Evolutionary conservation across 2,329 filamentous ascomycete genomes (phyloP).

Genomic region (Claviceps humidiphila): DNA sequence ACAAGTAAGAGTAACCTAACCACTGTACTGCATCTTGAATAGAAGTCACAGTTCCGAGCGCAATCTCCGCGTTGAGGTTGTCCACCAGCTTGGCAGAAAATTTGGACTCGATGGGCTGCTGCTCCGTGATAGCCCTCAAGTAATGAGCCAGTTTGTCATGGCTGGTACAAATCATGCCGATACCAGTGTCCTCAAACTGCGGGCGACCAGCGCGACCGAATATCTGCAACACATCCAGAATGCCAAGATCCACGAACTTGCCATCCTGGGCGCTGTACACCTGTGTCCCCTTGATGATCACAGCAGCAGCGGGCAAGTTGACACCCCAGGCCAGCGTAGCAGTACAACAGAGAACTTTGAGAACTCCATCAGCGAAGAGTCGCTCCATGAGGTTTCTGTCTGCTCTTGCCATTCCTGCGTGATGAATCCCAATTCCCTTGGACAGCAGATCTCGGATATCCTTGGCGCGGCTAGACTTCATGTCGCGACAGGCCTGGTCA

Average conservation of each 20-base stretch:
- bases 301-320: constrained; percentile 89
- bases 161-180: constrained; percentile 95
- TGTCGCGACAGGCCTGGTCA: constrained; percentile 65
- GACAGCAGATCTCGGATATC: constrained; percentile 81
- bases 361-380: constrained; percentile 79
- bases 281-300: constrained; percentile 96
- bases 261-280: constrained; percentile 93
- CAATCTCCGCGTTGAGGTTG: constrained; percentile 91
- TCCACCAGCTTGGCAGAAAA: constrained; percentile 91
- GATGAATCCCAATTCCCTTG: constrained; percentile 88
- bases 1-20: constrained; percentile 96
- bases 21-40: constrained; percentile 88
- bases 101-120: constrained; percentile 93
- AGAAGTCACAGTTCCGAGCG: constrained; percentile 87
- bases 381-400: constrained; percentile 94
- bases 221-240: constrained; percentile 92
- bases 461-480: constrained; percentile 72
- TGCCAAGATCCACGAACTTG: constrained; percentile 91
- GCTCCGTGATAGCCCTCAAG: constrained; percentile 81
- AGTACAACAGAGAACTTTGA: constrained; percentile 96
- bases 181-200: constrained; percentile 94
- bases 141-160: constrained; percentile 91
- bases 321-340: constrained; percentile 98
- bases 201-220: constrained; percentile 96
- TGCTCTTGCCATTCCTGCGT: constrained; percentile 89